Conservation (phyloP, 1,284 basidiomycete species). For the Cutaneotrichosporon cyanovorans region DNA sequence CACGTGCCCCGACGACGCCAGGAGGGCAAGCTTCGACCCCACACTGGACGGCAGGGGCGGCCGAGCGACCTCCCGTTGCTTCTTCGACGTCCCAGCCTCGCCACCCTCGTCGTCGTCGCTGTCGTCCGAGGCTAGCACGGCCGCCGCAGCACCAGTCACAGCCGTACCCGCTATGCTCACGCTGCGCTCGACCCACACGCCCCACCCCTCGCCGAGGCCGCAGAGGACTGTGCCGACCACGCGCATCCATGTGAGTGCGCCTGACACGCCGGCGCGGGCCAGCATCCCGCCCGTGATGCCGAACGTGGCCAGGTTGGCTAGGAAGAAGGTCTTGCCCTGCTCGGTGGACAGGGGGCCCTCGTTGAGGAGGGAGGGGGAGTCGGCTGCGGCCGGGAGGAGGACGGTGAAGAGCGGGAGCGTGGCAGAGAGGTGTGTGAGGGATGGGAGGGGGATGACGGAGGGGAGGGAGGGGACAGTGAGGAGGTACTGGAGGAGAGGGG, state of each 20-base stretch:
- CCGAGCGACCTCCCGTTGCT: background rate
- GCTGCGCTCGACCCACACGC: conserved; percentile 35
- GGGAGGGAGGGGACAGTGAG: conserved; percentile 40
- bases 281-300: conserved; percentile 42
- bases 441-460: conserved; percentile 35
- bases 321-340: conserved; percentile 36
- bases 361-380: conserved; percentile 18
- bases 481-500: conserved; percentile 31
- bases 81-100: no score
- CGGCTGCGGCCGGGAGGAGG: conserved; percentile 31
- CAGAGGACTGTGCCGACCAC: conserved; percentile 29
- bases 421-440: conserved; percentile 36
- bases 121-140: conserved; percentile 14
- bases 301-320: conserved; percentile 44
- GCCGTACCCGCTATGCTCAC: background rate
- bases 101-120: conserved; percentile 20
- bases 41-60: conserved; percentile 23
- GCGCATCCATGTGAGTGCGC: conserved; percentile 31
- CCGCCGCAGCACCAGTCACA: background rate
- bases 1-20: conserved; percentile 32
- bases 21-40: conserved; percentile 26
- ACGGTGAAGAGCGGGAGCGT: conserved; percentile 35
- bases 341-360: conserved; percentile 27
- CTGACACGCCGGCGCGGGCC: conserved; percentile 20
- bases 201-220: conserved; percentile 37